Conservation (phyloP, 768 basidiomycete species). For the Pleurotus tuber-regium region DNA sequence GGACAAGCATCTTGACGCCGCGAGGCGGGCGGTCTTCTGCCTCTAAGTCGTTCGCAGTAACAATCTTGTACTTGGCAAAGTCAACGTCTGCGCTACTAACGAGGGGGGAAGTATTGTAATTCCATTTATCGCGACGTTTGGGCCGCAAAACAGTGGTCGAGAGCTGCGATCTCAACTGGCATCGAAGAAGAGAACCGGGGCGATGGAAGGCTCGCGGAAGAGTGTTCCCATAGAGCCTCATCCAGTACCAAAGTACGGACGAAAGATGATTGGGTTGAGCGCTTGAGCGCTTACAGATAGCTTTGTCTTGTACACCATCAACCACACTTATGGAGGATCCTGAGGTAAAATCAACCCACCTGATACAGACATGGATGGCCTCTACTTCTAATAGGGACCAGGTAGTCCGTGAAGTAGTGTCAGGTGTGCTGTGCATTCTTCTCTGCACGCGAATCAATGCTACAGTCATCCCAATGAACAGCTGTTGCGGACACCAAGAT, state of each 20-base stretch:
- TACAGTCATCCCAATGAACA: constrained; percentile 18
- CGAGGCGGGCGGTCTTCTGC: constrained; percentile 57
- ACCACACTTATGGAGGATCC: constrained; percentile 4
- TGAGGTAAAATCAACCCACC: constrained; percentile 30
- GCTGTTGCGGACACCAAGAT: constrained; percentile 51
- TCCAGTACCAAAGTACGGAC: too few relatives aligned
- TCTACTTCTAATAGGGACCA: constrained; percentile 46
- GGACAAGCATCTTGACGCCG: constrained; percentile 87
- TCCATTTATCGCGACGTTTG: constrained; percentile 57
- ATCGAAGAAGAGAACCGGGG: constrained; percentile 33
- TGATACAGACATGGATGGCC: constrained; percentile 72
- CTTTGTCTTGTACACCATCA: background rate
- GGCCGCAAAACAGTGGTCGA: constrained; percentile 28
- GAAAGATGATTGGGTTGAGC: too few relatives aligned
- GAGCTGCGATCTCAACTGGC: background rate
- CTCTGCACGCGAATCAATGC: background rate
- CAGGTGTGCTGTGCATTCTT: constrained; percentile 42
- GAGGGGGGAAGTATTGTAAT: constrained; percentile 71
- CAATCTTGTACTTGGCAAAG: constrained; percentile 42
- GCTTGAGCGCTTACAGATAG: too few relatives aligned
- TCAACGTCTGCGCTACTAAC: constrained; percentile 45
- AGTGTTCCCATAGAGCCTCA: constrained; percentile 7
- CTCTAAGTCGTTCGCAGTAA: constrained; percentile 73
- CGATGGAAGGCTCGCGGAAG: constrained; percentile 29
- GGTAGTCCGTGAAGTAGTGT: constrained; percentile 56